Percentiles rank a stretch among this genome's conserved stretches.
Evolutionary conservation across 441 rosid species (phyloP).

Genomic region (Pelargonium citronellum): DNA sequence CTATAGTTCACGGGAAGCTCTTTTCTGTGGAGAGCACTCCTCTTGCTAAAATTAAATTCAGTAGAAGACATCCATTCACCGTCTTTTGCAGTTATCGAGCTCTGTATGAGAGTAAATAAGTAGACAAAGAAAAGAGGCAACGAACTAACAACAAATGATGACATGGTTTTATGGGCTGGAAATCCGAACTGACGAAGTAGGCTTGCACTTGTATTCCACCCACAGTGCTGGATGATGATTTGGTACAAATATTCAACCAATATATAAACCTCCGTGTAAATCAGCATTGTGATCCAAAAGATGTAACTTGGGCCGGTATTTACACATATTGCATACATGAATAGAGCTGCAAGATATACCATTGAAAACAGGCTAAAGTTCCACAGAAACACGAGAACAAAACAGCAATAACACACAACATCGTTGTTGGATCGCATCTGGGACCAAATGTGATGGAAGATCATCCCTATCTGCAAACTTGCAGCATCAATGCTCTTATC

Average conservation of each 20-base stretch:
- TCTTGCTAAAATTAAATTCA: slow-evolving; percentile 42
- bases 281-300: slow-evolving; percentile 91
- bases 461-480: slow-evolving; percentile 92
- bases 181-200: slow-evolving; percentile 78
- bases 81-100: slow-evolving; percentile 91
- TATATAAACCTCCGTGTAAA: slow-evolving; percentile 83
- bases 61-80: slow-evolving; percentile 81
- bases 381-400: slow-evolving; percentile 79
- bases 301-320: slow-evolving; percentile 81
- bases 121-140: slow-evolving; percentile 90
- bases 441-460: slow-evolving; percentile 86
- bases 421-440: slow-evolving; percentile 93
- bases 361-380: slow-evolving; percentile 97
- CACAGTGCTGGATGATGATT: slow-evolving; percentile 89
- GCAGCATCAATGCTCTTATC: slow-evolving; percentile 78
- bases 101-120: slow-evolving; percentile 90
- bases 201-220: slow-evolving; percentile 45
- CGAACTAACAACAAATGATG: slow-evolving; percentile 86
- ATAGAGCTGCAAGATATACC: slow-evolving; percentile 86
- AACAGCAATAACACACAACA: slow-evolving; percentile 88
- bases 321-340: slow-evolving; percentile 87
- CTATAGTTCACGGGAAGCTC: slow-evolving; percentile 44
- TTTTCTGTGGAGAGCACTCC: slow-evolving; percentile 42
- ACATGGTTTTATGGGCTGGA: slow-evolving; percentile 66
- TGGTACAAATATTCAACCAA: slow-evolving; percentile 88